Evolutionary conservation across 306 rosid species (phyloP), one percentile per base, ranked within the genome.

Genomic region (Sicyos baderoa): DNA sequence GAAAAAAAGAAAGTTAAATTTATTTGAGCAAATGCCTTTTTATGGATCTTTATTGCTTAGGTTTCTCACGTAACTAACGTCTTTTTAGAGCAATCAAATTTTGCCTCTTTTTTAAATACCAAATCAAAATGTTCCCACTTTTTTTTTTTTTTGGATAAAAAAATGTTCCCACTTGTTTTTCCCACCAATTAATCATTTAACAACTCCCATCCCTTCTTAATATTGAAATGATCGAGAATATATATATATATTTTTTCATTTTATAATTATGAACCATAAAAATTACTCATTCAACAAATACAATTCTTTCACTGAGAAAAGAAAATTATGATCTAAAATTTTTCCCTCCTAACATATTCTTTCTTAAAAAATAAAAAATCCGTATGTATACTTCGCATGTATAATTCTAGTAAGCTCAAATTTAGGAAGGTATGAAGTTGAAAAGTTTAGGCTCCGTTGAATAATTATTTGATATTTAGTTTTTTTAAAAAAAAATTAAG

Each of bases 1-100:
- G 45, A 40, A 40, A 40, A 40, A 40, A 40, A 40, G 11, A 40
- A 40, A 9, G 45, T 40, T 17, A 10, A 35, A 35, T 61, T 13
- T 35, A n/a, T 4, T 45, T 21, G 4, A 66, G 48, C 9, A 45
- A 66, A 47, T 45, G 71, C 55, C 21, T 47, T 65, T 45, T 45
- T 13, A 14, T 47, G 14, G 54, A 65, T 47, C 29, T 47, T 22
- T 40, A 47, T 66, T 66, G 71, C 71, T 66, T 44, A 66, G 19
- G 71, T 66, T 66, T 66, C 71, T 66, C 55, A 66, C 71, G 7
- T 64, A 47, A 47, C 42, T 45, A 47, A 66, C 54, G 54, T 66
- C 71, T 21, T 47, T 66, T 66, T 22, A 47, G 29, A 66, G 54
- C 71, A 66, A 66, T 66, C 55, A 66, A 66, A 47, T 6, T 44